Evolutionary conservation across 441 rosid species (phyloP).

Genomic region (Pelargonium hybrid): DNA sequence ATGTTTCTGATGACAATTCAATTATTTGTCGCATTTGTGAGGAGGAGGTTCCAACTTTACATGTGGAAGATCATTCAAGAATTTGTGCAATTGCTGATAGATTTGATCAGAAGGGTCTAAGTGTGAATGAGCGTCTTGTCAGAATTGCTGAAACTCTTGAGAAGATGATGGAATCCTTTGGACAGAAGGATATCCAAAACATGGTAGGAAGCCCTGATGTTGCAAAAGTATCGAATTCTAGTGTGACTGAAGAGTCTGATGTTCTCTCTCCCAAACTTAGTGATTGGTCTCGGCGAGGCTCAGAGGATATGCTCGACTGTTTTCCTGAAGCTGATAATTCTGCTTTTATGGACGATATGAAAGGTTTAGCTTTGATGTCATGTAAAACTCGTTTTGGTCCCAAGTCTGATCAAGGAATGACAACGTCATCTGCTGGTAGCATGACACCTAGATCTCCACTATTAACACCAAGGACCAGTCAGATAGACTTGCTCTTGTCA

Average conservation of each 20-base stretch:
- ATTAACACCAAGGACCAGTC: constrained; percentile 82
- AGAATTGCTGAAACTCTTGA: constrained; percentile 86
- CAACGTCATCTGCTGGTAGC: constrained; percentile 97
- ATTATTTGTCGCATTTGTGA: constrained; percentile 96
- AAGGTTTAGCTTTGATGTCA: constrained; percentile 79
- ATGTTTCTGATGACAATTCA: constrained; percentile 57
- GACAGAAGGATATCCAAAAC: constrained; percentile 62
- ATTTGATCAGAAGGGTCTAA: constrained; percentile 72
- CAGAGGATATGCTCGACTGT: constrained; percentile 97
- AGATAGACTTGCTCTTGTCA: constrained; percentile 66
- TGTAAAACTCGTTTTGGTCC: constrained; percentile 91
- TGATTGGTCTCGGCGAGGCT: constrained; percentile 93
- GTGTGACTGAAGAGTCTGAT: constrained; percentile 81
- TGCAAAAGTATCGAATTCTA: constrained; percentile 77
- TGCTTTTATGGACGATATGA: constrained; percentile 73
- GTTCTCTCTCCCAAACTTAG: constrained; percentile 80
- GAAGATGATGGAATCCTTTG: constrained; percentile 62
- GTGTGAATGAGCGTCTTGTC: constrained; percentile 75
- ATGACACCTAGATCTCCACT: constrained; percentile 96
- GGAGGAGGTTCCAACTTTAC: constrained; percentile 83
- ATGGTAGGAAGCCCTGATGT: constrained; percentile 73
- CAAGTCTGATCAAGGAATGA: constrained; percentile 93
- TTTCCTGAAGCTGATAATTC: constrained; percentile 79
- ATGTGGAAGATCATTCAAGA: constrained; percentile 90
- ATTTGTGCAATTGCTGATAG: constrained; percentile 91